A percentile compares a stretch with the other conserved stretches of the same genome.
Conservation (phyloP, 768 basidiomycete genomes). For the Kondoa malvinella region DNA sequence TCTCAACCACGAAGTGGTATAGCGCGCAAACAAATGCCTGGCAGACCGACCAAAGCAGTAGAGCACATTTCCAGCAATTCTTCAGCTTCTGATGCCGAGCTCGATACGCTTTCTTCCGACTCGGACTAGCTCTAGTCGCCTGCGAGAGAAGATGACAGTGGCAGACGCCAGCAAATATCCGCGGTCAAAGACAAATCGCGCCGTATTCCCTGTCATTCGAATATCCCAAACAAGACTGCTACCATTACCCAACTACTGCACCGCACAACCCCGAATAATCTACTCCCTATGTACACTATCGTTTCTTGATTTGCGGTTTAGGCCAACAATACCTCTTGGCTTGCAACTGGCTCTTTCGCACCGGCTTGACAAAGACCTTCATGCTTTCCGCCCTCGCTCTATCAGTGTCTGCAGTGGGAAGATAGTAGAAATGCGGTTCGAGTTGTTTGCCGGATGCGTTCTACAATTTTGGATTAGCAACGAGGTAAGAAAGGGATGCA, state of each 20-base stretch:
- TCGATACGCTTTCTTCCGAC: background rate
- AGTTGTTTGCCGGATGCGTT: slow-evolving; percentile 15
- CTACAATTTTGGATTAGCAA: background rate
- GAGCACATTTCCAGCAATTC: background rate
- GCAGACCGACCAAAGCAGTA: background rate
- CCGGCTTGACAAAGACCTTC: slow-evolving; percentile 15
- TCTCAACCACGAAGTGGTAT: background rate
- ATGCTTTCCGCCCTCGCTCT: slow-evolving; percentile 8
- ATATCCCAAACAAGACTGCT: background rate
- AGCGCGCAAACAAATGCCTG: background rate
- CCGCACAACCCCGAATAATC: background rate
- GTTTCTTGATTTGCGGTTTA: slow-evolving; percentile 8
- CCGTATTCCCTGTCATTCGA: background rate
- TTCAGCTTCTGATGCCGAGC: background rate
- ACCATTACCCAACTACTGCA: background rate
- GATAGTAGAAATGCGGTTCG: slow-evolving; percentile 12
- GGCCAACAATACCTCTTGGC: slow-evolving; percentile 14
- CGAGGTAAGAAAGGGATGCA: background rate
- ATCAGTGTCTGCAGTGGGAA: slow-evolving; percentile 9
- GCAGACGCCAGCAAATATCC: background rate
- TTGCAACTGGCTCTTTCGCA: slow-evolving; percentile 7
- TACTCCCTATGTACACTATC: slow-evolving; percentile 6
- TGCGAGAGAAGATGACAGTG: too few relatives aligned
- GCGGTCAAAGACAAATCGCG: slow-evolving; percentile 8
- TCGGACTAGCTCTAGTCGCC: background rate